Evolutionary conservation across 768 basidiomycete genomes (phyloP), one percentile per base, ranked within the genome.

Genomic region (Mycena crocata): DNA sequence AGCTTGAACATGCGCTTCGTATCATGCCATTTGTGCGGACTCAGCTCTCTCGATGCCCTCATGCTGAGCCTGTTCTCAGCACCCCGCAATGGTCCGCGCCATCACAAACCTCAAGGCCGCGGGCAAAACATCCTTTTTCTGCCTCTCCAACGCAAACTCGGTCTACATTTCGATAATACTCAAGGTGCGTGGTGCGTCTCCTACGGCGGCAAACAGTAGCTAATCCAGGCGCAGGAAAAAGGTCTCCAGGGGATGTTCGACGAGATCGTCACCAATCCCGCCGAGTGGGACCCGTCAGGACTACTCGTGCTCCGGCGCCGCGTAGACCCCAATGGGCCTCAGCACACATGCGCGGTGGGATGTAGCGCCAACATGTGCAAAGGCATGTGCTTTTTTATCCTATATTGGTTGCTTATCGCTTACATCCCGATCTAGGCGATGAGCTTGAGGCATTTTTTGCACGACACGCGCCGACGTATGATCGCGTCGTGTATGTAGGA

Each of bases 291-390:
- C 32, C 74, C 79, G 1, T 84, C 85, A 10, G 89, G 93, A 37
- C 82, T 93, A 8, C 89, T 99, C 59, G 87, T 90, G 62, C 80
- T 99, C 50, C 85, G 87, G 32, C 86, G 96, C 17, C 85, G 92
- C 46, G 83, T 98, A 45, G 91, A 91, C 64, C 93, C 94, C 14
- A 71, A 80, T 24, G 93, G 88, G 1, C 89, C 89, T 2, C 95
- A 95, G 64, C 98, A 99, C 77, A 75, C 74, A 9, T 99, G 98
- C 80, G 82, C 82, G 46, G 85, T 97, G 56, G 97, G 97, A 8
- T 99, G 98, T 82, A 90, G 90, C 62, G 87, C 91, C 17, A 99
- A 99, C 83, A 98, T 99, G 96, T 99, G 98, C 85, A 99, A 99
- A 84, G 95, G 94, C 90, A 23, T 44, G 76, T 70, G 58, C 24